Conservation (phyloP, 495 filamentous ascomycete species). For the Hyaloscypha bicolor region DNA sequence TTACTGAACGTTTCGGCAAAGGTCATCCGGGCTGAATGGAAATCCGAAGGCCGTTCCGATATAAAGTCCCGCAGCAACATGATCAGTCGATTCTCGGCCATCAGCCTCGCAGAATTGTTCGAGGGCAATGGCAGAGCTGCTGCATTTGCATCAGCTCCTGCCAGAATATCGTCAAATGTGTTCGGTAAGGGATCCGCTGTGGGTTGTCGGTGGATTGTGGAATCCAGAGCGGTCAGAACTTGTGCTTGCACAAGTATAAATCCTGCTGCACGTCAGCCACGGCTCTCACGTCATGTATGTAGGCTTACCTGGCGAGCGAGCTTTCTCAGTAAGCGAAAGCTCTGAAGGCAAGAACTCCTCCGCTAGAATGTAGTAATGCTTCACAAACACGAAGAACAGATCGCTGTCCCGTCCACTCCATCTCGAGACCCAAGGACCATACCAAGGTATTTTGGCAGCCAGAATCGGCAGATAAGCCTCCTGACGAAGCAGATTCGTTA, state of each 20-base stretch:
- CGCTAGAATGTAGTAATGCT: slow-evolving; percentile 83
- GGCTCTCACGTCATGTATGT: neutral
- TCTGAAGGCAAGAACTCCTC: slow-evolving; percentile 76
- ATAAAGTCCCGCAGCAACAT: slow-evolving; percentile 86
- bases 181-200: slow-evolving; percentile 59
- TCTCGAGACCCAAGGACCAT: slow-evolving; percentile 80
- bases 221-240: slow-evolving; percentile 77
- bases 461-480: slow-evolving; percentile 69
- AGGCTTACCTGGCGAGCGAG: slow-evolving; percentile 68
- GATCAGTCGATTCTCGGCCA: slow-evolving; percentile 91
- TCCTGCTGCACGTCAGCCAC: slow-evolving; percentile 16
- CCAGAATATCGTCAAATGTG: slow-evolving; percentile 77
- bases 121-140: slow-evolving; percentile 66
- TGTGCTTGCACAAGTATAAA: slow-evolving; percentile 86
- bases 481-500: slow-evolving; percentile 67
- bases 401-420: slow-evolving; percentile 93
- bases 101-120: slow-evolving; percentile 72
- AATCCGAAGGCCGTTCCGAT: slow-evolving; percentile 61
- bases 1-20: slow-evolving; percentile 80
- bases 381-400: slow-evolving; percentile 91
- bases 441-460: slow-evolving; percentile 76
- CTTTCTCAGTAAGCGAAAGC: slow-evolving; percentile 59
- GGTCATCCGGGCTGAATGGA: slow-evolving; percentile 59
- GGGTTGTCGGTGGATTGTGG: slow-evolving; percentile 76
- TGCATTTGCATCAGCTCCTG: slow-evolving; percentile 70